phyloP scores from a whole-genome alignment of 2,329 filamentous ascomycete genomes.

The Epichloe sibirici region DNA sequence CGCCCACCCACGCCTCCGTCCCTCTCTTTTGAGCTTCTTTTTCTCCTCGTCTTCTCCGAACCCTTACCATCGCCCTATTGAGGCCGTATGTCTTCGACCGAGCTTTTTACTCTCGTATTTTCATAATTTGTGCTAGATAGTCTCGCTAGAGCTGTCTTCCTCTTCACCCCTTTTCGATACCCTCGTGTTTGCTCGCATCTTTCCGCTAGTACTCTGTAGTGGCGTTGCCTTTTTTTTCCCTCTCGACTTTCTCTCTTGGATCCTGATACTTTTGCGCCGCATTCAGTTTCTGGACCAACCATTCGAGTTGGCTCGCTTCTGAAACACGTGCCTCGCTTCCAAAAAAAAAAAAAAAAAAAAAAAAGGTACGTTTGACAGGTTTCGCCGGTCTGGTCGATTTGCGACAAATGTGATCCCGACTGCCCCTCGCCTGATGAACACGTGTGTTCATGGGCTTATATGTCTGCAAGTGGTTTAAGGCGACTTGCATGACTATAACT shows the following conservation, averaged over 20 bases:
- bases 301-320: neutral
- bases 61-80: neutral
- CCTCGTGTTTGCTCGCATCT: slow-evolving; percentile 8
- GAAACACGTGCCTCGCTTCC: neutral
- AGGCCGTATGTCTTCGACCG: slow-evolving; percentile 2
- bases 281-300: neutral
- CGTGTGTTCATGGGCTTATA: neutral
- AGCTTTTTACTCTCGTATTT: neutral
- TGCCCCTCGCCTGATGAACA: neutral
- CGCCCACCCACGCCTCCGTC: slow-evolving; percentile 8
- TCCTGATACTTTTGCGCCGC: slow-evolving; percentile 2
- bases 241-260: neutral
- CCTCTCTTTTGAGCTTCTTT: slow-evolving; percentile 6
- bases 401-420: neutral
- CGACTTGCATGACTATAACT: neutral
- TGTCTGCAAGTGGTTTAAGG: neutral
- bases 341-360: neutral
- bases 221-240: slow-evolving; percentile 7
- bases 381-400: neutral
- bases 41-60: slow-evolving; percentile 1
- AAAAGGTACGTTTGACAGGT: neutral
- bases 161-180: slow-evolving; percentile 7
- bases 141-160: slow-evolving; percentile 1
- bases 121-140: slow-evolving; percentile 1
- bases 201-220: slow-evolving; percentile 4